phyloP scores from a whole-genome alignment of 1,284 basidiomycete species.

The Mixia osmundae region DNA sequence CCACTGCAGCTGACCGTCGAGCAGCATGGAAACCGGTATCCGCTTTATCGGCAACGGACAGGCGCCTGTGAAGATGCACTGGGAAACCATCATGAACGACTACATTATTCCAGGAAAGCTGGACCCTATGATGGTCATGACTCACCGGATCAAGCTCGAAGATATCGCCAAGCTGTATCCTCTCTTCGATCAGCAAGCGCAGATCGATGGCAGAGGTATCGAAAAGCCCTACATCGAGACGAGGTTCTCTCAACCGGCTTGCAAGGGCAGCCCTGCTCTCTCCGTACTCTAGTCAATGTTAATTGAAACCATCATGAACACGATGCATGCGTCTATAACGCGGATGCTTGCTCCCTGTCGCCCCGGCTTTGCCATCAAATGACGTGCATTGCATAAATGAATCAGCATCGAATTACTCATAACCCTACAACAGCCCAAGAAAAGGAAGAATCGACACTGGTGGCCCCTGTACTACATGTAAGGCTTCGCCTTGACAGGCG shows the following conservation, averaged over 20 bases:
- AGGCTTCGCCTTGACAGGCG: no score
- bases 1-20: not conserved
- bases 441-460: no score
- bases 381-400: no score
- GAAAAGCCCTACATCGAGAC: conserved; percentile 19
- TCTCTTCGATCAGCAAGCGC: conserved; percentile 10
- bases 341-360: no score
- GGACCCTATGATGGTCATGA: conserved; percentile 28
- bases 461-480: no score
- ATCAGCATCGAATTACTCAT: no score
- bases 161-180: conserved; percentile 16
- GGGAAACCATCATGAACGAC: conserved; percentile 41
- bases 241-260: conserved; percentile 13
- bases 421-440: no score
- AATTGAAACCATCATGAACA: no score
- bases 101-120: conserved; percentile 40
- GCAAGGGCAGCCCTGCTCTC: no score
- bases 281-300: no score
- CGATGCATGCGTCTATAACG: no score
- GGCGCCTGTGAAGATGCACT: conserved; percentile 48
- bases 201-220: conserved; percentile 9
- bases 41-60: conserved; percentile 12
- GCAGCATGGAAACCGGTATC: conserved; percentile 1
- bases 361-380: no score
- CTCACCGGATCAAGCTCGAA: conserved; percentile 16